A percentile compares a stretch with the other conserved stretches of the same genome.
phyloP scores from a whole-genome alignment of 2,329 filamentous ascomycete genomes.

The Cadophora luteo-olivacea region DNA sequence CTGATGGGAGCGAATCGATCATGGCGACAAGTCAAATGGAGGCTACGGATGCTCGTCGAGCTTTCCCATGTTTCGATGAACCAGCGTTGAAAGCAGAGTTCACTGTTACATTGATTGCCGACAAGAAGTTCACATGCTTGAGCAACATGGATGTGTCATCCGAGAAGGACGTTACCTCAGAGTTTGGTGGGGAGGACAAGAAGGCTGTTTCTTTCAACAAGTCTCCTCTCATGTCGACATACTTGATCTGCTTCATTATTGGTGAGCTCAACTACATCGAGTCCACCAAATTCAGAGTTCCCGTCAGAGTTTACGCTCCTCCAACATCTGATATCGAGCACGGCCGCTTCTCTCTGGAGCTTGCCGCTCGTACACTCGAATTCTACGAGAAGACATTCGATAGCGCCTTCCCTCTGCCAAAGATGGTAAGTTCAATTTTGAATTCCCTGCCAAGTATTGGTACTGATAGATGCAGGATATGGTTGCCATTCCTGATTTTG shows the following conservation, averaged over 20 bases:
- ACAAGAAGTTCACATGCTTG: slow-evolving; percentile 88
- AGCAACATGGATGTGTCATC: slow-evolving; percentile 96
- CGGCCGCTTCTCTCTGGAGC: slow-evolving; percentile 86
- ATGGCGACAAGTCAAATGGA: slow-evolving; percentile 96
- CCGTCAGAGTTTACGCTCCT: slow-evolving; percentile 92
- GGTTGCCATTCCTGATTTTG: slow-evolving; percentile 95
- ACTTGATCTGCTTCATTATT: slow-evolving; percentile 91
- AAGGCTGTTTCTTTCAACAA: slow-evolving; percentile 93
- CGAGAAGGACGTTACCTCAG: slow-evolving; percentile 74
- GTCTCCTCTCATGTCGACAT: slow-evolving; percentile 94
- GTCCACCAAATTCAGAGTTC: slow-evolving; percentile 88
- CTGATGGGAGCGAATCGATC: slow-evolving; percentile 79
- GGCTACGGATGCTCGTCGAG: slow-evolving; percentile 88
- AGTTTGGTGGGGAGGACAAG: slow-evolving; percentile 67
- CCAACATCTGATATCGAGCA: slow-evolving; percentile 90
- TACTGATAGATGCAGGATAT: slow-evolving; percentile 63
- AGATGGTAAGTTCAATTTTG: slow-evolving; percentile 62
- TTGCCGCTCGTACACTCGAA: slow-evolving; percentile 86
- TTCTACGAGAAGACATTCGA: slow-evolving; percentile 98
- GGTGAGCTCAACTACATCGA: slow-evolving; percentile 95
- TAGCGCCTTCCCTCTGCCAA: slow-evolving; percentile 84
- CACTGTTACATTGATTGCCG: slow-evolving; percentile 87
- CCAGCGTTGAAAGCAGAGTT: slow-evolving; percentile 92
- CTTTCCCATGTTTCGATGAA: slow-evolving; percentile 97
- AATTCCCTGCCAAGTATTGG: neutral